These are phyloP conservation scores for Asterochloris erici DNA, from an alignment of 139 green algal species.

Conservation along the genomic window DNA sequence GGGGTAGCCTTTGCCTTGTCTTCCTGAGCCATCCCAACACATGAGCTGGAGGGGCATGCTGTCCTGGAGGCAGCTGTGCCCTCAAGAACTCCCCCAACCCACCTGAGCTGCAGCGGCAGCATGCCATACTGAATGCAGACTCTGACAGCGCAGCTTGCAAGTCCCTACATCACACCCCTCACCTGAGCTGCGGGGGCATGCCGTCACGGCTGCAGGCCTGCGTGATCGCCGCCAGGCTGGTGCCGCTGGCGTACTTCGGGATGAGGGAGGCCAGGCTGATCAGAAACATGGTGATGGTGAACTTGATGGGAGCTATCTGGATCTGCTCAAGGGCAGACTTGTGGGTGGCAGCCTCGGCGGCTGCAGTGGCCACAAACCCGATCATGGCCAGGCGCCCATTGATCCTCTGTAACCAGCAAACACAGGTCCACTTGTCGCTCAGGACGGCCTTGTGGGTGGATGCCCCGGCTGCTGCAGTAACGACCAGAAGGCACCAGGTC, in stretches of 20 bases:
- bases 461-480: too few species aligned
- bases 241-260: constrained; percentile 27
- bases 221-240: constrained; percentile 5
- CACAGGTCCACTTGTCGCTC: too few species aligned
- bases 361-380: constrained; percentile 40
- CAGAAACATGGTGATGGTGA: constrained; percentile 22
- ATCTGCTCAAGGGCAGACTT: constrained; percentile 45
- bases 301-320: constrained; percentile 19
- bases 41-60: too few species aligned
- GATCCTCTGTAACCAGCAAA: constrained; percentile 21
- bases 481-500: too few species aligned
- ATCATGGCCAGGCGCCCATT: constrained; percentile 61
- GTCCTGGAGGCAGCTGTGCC: too few species aligned
- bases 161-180: too few species aligned
- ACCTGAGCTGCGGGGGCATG: constrained; percentile 6
- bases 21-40: too few species aligned
- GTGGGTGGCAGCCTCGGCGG: constrained; percentile 33
- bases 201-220: constrained; percentile 8
- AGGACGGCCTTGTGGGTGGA: too few species aligned
- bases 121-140: neutral
- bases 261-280: constrained; percentile 35
- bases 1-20: too few species aligned
- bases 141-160: neutral
- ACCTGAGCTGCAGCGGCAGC: too few species aligned
- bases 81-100: too few species aligned